These are phyloP conservation scores for Cordyceps pruinosa DNA, from an alignment of 2,329 filamentous ascomycete genomes.

Conservation along the genomic window DNA sequence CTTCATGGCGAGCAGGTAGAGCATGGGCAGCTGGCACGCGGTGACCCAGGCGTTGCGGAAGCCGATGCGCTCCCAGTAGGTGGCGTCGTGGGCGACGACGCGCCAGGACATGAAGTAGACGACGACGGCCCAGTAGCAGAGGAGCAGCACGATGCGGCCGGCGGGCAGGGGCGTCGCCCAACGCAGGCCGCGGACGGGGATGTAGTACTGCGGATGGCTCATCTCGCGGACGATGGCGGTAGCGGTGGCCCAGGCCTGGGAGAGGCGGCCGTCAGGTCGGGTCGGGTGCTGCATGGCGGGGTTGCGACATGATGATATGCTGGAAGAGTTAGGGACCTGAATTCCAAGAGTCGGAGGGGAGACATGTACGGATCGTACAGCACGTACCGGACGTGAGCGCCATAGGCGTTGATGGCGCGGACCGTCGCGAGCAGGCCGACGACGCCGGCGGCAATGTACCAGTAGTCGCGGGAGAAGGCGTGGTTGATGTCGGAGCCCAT, in stretches of 20 bases:
- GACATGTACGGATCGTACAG: too few species aligned
- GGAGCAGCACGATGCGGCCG: slow-evolving; percentile 47
- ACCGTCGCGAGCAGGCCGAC: slow-evolving; percentile 35
- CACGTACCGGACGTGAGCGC: slow-evolving; percentile 37
- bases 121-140: slow-evolving; percentile 52
- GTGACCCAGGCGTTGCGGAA: slow-evolving; percentile 63
- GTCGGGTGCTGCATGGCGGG: slow-evolving; percentile 44
- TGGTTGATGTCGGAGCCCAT: slow-evolving; percentile 40
- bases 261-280: slow-evolving; percentile 38
- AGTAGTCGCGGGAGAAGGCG: slow-evolving; percentile 47
- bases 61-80: slow-evolving; percentile 58
- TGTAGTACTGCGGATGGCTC: slow-evolving; percentile 47
- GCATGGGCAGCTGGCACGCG: slow-evolving; percentile 55
- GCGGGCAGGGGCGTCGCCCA: slow-evolving; percentile 54
- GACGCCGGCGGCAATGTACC: slow-evolving; percentile 50
- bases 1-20: slow-evolving; percentile 57
- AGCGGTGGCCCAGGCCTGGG: slow-evolving; percentile 50
- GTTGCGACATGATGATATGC: slow-evolving; percentile 39
- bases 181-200: slow-evolving; percentile 38
- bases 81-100: slow-evolving; percentile 43
- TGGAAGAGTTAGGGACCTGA: slow-evolving; percentile 20
- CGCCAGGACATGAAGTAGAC: slow-evolving; percentile 49
- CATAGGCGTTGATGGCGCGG: slow-evolving; percentile 37
- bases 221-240: slow-evolving; percentile 52
- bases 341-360: neutral